Conservation (phyloP, 257 asterid species). For the Solanum stenotomum region DNA sequence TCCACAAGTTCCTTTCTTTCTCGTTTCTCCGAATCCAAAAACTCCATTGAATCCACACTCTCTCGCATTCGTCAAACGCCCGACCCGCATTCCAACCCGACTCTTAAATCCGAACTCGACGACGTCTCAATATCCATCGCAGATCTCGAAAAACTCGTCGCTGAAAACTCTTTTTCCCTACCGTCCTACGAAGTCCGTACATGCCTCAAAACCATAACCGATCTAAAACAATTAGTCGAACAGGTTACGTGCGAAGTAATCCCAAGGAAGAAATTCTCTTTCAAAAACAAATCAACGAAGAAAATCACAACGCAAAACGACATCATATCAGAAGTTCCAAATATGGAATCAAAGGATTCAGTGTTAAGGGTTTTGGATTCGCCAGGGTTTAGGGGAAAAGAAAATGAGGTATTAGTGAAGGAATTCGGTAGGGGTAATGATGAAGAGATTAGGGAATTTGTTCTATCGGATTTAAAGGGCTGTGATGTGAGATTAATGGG, state of each 20-base stretch:
- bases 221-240: slow-evolving; percentile 59
- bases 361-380: slow-evolving; percentile 27
- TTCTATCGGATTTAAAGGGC: slow-evolving; percentile 43
- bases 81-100: slow-evolving; percentile 11
- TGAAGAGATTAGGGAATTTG: slow-evolving; percentile 52
- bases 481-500: slow-evolving; percentile 75
- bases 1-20: slow-evolving; percentile 50
- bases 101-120: slow-evolving; percentile 45
- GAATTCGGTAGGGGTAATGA: slow-evolving; percentile 29
- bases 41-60: slow-evolving; percentile 51
- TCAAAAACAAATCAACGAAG: slow-evolving; percentile 52
- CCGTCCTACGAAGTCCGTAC: slow-evolving; percentile 77
- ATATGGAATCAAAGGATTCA: slow-evolving; percentile 1
- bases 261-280: slow-evolving; percentile 83
- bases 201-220: slow-evolving; percentile 38
- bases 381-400: slow-evolving; percentile 52
- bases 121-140: slow-evolving; percentile 44
- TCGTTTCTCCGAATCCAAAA: slow-evolving; percentile 54
- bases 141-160: slow-evolving; percentile 59
- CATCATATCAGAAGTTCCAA: background rate
- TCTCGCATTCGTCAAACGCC: slow-evolving; percentile 31
- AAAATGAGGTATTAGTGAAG: slow-evolving; percentile 35
- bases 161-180: slow-evolving; percentile 59
- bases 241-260: slow-evolving; percentile 44
- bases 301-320: slow-evolving; percentile 17